Evolutionary conservation across 495 filamentous ascomycete species (phyloP), one percentile per base, ranked within the genome.

Genomic region (Clavariopsis aquatica): DNA sequence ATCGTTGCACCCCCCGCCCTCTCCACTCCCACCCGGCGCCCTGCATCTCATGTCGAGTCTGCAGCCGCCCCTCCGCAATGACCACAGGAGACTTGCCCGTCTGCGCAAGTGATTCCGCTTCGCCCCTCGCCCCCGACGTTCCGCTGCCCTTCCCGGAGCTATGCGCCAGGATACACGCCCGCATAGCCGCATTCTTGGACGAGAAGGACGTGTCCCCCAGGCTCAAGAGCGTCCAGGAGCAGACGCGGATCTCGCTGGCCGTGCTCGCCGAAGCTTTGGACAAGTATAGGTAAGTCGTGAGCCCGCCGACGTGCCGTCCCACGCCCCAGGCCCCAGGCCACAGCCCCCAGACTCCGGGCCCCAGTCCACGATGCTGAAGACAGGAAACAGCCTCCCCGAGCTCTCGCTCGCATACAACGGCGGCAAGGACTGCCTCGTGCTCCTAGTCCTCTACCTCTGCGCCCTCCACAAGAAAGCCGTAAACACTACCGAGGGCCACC

Each of bases 391-490:
- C 53, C 84, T 88, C 57, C 79, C 87, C 51, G 82, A 95, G 67
- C 80, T 98, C 49, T 92, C 93, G 10, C 80, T 98, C 61, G 95
- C 95, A 51, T 98, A 96, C 74, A 98, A 98, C 69, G 94, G 94
- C 77, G 94, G 94, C 47, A 98, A 98, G 75, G 94, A 98, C 84
- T 98, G 94, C 71, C 86, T 97, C 24, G 90, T 96, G 59, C 85
- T 97, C 10, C 82, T 98, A n/a, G 79, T 98, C 68, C 81, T 97
- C 61, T 91, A 93, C 76, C 85, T 98, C 69, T 85, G 87, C 64
- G 84, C 85, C 60, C 81, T 96, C 26, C 79, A 76, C 66, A 69
- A 56, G 49, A 72, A 64, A 60, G 60, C 56, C 38, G 70, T 71
- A 17, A 63, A 66, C 45, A 29, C 27, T 17, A 26, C 66, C 36